Base-by-base conservation (phyloP, 495 filamentous ascomycete genomes). In the Aspergillus biplanus region DNA sequence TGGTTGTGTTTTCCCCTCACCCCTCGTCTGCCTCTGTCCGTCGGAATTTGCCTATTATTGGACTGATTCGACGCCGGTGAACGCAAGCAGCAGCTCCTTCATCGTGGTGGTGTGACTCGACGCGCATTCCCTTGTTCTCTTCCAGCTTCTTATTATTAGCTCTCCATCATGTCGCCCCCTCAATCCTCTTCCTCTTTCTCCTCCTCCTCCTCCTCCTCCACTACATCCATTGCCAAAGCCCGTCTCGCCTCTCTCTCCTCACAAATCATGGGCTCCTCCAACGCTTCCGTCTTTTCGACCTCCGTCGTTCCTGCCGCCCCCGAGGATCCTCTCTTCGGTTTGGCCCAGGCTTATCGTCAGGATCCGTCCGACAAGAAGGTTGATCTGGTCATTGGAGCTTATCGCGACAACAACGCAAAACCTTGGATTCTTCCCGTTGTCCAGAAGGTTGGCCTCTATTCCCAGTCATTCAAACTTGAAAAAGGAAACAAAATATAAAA, bases 391-490 rank as follows among this genome's bases (percentile, higher is more conserved):
- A 93, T 98, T 81, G 95, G 95, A 67, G 96, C 96, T 63, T 98
- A 99, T 75, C 85, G 95, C 71, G 96, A 97, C 64, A 81, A 99
- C 76, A 88, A 96, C 73, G 93, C 92, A 55, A 97, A 97, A 79
- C 96, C 95, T n/a, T 99, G 96, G 96, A 85, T 99, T 59, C 80
- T 99, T 54, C 93, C 96, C 1, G 96, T 98, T 12, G 94, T 99
- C 56, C 95, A 92, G 78, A 93, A 95, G 89, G 94, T 97, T 78
- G 1, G 31, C 12, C 8, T 46, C 12, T 32, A 12, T 46, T n/a
- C 31, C 21, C 21, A 27, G 21, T 27, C 21, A 27, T 2, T 27
- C 21, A 27, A 27, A 27, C 2, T 2, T 27, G 21, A 27, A 27
- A 27, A 27, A 2, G 21, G 21, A 27, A 27, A 27, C 21, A 27